Evolutionary conservation across 805 yeast genomes (phyloP), one percentile per base, ranked within the genome.

Genomic region (Osmozyma mogii): DNA sequence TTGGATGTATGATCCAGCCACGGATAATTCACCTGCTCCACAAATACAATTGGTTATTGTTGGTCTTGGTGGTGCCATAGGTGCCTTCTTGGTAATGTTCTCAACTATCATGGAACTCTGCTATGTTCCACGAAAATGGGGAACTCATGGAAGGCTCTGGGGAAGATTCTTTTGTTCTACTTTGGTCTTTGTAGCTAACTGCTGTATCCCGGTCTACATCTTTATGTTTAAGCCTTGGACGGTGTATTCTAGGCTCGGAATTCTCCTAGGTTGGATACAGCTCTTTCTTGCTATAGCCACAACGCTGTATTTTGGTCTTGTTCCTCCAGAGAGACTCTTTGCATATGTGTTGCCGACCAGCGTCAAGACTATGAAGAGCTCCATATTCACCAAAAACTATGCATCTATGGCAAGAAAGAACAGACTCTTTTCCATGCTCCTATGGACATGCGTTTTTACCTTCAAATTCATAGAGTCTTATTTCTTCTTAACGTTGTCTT

Each of bases 51-150:
- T 61, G 47, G 52, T 75, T 0, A 55, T 61, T 6, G 61, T 67
- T 17, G 48, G 75, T 0, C 43, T 70, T 7, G 76, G 71, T 0
- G 68, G 75, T 4, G 34, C 63, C 0, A 38, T 70, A n/a, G 58
- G 71, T 5, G 62, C 47, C 26, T 14, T 51, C 3, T 30, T 59
- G 5, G 32, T 59, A 8, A 25, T 57, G 15, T 24, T 43, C 15
- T 60, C 56, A 17, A 39, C 49, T 10, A 19, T 50, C 9, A 34
- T 38, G 7, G 64, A 59, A 28, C 17, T 23, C 18, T 26, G 40
- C 4, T 57, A 47, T 31, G 47, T 52, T 10, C 56, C 58, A 2
- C 36, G 55, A 12, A 44, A 36, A 23, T 45, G 49, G 38, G 55
- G 54, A 1, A 19, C 47, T 1, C 41, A 37, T 4, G 41, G 33